Evolutionary conservation across 2,329 filamentous ascomycete genomes (phyloP).

Genomic region (Alternaria burnsii): DNA sequence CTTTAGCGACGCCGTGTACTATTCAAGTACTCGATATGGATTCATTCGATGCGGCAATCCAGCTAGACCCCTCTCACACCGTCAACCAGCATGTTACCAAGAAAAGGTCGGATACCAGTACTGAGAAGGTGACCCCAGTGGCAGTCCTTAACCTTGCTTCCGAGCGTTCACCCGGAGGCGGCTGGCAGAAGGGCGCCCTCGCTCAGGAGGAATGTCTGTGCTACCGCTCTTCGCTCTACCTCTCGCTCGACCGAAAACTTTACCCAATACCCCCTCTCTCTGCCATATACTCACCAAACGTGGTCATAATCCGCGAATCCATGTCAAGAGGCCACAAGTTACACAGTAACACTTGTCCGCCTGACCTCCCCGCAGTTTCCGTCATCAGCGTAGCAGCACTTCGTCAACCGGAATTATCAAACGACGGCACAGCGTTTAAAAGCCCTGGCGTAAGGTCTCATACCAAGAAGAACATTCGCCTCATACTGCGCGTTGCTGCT

Average conservation of each 20-base stretch:
- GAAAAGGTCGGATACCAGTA: neutral
- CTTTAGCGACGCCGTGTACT: conserved; percentile 35
- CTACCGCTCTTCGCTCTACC: conserved; percentile 66
- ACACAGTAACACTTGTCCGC: conserved; percentile 47
- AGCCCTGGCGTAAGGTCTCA: conserved; percentile 56
- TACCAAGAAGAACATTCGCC: conserved; percentile 70
- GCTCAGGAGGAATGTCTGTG: conserved; percentile 77
- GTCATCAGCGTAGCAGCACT: conserved; percentile 69
- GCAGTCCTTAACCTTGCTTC: conserved; percentile 74
- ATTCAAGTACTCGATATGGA: conserved; percentile 42
- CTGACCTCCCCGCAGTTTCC: conserved; percentile 61
- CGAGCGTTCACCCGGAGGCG: conserved; percentile 65
- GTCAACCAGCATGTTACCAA: conserved; percentile 18
- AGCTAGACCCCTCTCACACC: conserved; percentile 32
- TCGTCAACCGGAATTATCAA: conserved; percentile 49
- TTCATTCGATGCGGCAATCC: conserved; percentile 45
- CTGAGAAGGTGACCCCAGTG: conserved; percentile 48
- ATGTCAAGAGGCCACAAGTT: conserved; percentile 59
- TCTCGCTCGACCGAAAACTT: conserved; percentile 57
- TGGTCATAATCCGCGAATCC: conserved; percentile 66
- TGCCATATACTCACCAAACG: conserved; percentile 67
- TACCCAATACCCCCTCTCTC: conserved; percentile 64
- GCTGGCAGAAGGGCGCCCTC: conserved; percentile 67
- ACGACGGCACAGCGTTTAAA: conserved; percentile 25
- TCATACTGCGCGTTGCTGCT: conserved; percentile 68